These are phyloP conservation scores for Penicillium hesseltinei DNA, from an alignment of 2,329 filamentous ascomycete species.

Conservation along the genomic window DNA sequence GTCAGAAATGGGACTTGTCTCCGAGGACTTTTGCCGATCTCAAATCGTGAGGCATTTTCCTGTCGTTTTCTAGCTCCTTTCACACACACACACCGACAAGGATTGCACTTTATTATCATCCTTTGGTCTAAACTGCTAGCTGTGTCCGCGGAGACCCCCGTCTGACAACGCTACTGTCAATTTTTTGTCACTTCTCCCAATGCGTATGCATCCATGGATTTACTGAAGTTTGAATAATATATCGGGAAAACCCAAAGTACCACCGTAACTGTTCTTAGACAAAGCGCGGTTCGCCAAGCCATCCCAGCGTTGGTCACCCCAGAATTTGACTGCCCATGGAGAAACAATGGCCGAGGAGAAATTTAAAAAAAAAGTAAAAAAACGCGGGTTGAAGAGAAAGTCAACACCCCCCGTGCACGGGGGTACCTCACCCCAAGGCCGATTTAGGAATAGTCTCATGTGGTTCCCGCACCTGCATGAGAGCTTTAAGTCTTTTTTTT, in stretches of 20 bases:
- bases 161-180: background rate
- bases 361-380: background rate
- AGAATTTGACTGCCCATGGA: slow-evolving; percentile 20
- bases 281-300: slow-evolving; percentile 21
- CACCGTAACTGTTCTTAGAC: slow-evolving; percentile 1
- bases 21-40: slow-evolving; percentile 28
- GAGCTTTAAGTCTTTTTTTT: slow-evolving; percentile 9
- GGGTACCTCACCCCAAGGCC: slow-evolving; percentile 3
- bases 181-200: background rate
- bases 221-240: too few relatives aligned
- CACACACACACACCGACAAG: slow-evolving; percentile 2
- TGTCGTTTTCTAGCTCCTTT: background rate
- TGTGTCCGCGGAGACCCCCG: slow-evolving; percentile 1
- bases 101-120: slow-evolving; percentile 2
- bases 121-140: background rate
- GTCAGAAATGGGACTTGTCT: background rate
- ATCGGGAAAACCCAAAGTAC: background rate
- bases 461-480: slow-evolving; percentile 20
- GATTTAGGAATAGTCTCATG: slow-evolving; percentile 5
- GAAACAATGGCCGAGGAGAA: background rate
- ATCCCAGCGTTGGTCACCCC: slow-evolving; percentile 22
- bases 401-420: background rate
- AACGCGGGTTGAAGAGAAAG: background rate
- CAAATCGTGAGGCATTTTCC: slow-evolving; percentile 39
- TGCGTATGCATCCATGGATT: background rate